Evolutionary conservation across 768 basidiomycete species (phyloP), one percentile per base, ranked within the genome.

Genomic region (Termitomyces sp.): DNA sequence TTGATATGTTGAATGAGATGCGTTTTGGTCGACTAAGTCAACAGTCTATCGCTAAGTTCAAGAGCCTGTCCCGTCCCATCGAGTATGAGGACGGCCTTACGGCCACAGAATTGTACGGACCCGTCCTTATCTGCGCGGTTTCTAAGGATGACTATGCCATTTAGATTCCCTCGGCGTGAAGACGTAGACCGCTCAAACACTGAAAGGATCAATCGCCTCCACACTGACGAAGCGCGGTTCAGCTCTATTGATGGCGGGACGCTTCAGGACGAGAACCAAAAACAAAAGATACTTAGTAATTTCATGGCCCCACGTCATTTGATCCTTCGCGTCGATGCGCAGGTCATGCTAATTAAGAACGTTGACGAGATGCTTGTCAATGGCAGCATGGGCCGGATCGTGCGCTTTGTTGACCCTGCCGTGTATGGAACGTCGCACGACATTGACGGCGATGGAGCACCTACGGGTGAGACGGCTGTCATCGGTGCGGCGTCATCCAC

Each of bases 1-100:
- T 99, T 50, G 80, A 91, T 69, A 98, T 98, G 94, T 76, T 98
- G 50, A 99, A 98, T 67, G 94, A 98, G 69, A 98, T 98, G 97
- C 85, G 97, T 16, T 96, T 93, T 63, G 97, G 97, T 3, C 73
- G 63, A 17, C 71, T 98, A 32, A 79, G 85, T 0, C 59, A 65
- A 3, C 72, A 74, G 21, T 94, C 94, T 0, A 85, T 94, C 57
- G 55, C 65, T 32, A 84, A 79, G 54, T 98, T 98, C 76, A 81
- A 70, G 61, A 73, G 72, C 0, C 75, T 98, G n/a, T 78, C 82
- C 2, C 77, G 94, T 34, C 69, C 77, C n/a, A 84, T 95, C 19
- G 57, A 73, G 3, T 94, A 92, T 62, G 79, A 81, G 9, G 94
- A 97, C 64, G 91, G 88, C 0, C 76, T 97, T 16, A 88, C 81